Percentiles rank a stretch among this genome's conserved stretches.
Conservation (phyloP, 495 filamentous ascomycete species). For the Aspergillus egyptiacus region DNA sequence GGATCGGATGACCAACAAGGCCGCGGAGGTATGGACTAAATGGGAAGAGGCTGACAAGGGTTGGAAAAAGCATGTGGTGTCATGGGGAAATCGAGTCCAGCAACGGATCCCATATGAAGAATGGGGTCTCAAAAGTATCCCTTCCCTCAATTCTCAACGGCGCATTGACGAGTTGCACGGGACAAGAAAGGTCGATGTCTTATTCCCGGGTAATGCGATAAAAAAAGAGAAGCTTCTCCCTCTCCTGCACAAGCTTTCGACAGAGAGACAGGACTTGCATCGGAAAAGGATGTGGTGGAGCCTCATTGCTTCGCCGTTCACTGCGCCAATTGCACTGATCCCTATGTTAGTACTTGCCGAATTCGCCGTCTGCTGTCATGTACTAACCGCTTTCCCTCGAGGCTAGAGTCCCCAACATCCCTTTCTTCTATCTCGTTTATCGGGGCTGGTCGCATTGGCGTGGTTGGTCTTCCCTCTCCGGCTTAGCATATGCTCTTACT, state of each 20-base stretch:
- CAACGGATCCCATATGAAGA: constrained; percentile 90
- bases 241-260: constrained; percentile 58
- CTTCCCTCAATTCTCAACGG: constrained; percentile 65
- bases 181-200: constrained; percentile 63
- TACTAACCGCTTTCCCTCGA: constrained; percentile 10
- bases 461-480: constrained; percentile 35
- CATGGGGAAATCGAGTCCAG: constrained; percentile 78
- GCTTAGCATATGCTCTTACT: background rate
- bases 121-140: constrained; percentile 95
- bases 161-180: constrained; percentile 57
- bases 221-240: constrained; percentile 51
- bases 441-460: constrained; percentile 67
- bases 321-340: constrained; percentile 70
- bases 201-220: constrained; percentile 69
- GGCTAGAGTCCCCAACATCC: constrained; percentile 75
- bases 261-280: constrained; percentile 76
- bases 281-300: constrained; percentile 71
- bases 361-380: background rate
- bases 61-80: constrained; percentile 82
- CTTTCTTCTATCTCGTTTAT: constrained; percentile 93
- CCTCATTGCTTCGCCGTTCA: constrained; percentile 75
- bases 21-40: constrained; percentile 65
- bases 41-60: constrained; percentile 82
- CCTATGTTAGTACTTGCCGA: constrained; percentile 60
- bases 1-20: constrained; percentile 62